Evolutionary conservation across 371 early-diverging fungal genomes (phyloP).

Genomic region (Zychaea mexicana): DNA sequence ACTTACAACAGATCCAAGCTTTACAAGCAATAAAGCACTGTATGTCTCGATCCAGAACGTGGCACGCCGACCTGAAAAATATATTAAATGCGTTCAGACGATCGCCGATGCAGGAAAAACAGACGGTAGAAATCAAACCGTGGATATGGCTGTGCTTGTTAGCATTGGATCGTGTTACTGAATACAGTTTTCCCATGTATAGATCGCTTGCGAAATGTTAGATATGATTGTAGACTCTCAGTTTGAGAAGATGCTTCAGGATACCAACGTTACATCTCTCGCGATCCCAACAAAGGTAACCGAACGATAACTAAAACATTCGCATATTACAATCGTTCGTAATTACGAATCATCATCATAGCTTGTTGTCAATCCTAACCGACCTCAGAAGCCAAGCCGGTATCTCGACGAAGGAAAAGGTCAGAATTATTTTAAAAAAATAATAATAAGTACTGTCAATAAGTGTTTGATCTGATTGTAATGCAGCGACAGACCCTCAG

Average conservation of each 20-base stretch:
- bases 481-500: neutral
- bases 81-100: conserved; percentile 19
- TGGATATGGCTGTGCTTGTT: no score
- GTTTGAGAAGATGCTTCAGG: conserved; percentile 13
- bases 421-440: neutral
- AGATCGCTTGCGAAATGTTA: conserved; percentile 32
- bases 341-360: neutral
- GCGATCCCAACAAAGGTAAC: conserved; percentile 7
- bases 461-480: neutral
- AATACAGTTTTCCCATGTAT: no score
- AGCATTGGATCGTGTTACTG: no score
- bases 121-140: conserved; percentile 17
- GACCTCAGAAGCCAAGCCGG: conserved; percentile 14
- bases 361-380: conserved; percentile 33
- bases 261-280: neutral
- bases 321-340: neutral
- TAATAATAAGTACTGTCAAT: neutral
- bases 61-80: conserved; percentile 24
- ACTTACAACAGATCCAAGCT: conserved; percentile 29
- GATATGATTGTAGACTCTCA: conserved; percentile 20
- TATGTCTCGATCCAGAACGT: conserved; percentile 29
- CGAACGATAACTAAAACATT: neutral
- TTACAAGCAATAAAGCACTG: conserved; percentile 32
- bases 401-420: conserved; percentile 2
- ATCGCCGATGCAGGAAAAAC: conserved; percentile 32